These are phyloP conservation scores for Fusarium abutilonis DNA, from an alignment of 2,329 filamentous ascomycete species.

Conservation along the genomic window DNA sequence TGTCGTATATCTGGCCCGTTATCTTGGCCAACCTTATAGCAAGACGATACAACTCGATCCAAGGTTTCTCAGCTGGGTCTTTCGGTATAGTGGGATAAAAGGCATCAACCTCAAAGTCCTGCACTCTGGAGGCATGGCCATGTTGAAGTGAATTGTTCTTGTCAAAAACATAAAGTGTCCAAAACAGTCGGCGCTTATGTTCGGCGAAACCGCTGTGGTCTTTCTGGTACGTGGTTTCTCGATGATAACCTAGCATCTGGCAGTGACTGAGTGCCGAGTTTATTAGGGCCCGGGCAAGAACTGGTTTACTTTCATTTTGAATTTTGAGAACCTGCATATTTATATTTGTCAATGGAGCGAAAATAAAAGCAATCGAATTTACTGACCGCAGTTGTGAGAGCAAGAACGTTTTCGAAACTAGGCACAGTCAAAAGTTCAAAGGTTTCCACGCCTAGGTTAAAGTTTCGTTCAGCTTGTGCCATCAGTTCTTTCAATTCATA, in stretches of 20 bases:
- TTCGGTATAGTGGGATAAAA: constrained; percentile 12
- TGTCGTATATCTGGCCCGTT: constrained; percentile 24
- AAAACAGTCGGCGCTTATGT: constrained; percentile 28
- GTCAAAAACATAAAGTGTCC: constrained; percentile 35
- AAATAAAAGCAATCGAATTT: rapidly evolving
- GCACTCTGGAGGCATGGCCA: constrained; percentile 28
- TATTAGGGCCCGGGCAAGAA: constrained; percentile 23
- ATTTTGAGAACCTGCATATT: constrained; percentile 21
- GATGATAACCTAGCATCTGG: constrained; percentile 36
- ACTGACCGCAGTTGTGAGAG: constrained; percentile 25
- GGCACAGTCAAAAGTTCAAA: constrained; percentile 31
- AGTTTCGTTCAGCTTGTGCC: constrained; percentile 24
- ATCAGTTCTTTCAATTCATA: constrained; percentile 22
- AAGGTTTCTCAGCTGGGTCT: constrained; percentile 16
- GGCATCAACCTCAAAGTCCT: constrained; percentile 32
- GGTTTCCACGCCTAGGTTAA: constrained; percentile 28
- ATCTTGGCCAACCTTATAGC: constrained; percentile 24
- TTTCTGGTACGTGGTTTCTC: constrained; percentile 28
- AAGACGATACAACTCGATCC: constrained; percentile 23
- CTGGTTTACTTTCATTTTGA: constrained; percentile 19
- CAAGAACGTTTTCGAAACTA: constrained; percentile 34
- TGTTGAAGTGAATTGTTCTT: constrained; percentile 30
- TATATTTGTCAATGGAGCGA: rapidly evolving
- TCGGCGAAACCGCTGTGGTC: constrained; percentile 16
- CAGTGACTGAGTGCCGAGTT: constrained; percentile 28